These are phyloP conservation scores for Hypholoma sublateritium DNA, from an alignment of 768 basidiomycete species.

Conservation along the genomic window DNA sequence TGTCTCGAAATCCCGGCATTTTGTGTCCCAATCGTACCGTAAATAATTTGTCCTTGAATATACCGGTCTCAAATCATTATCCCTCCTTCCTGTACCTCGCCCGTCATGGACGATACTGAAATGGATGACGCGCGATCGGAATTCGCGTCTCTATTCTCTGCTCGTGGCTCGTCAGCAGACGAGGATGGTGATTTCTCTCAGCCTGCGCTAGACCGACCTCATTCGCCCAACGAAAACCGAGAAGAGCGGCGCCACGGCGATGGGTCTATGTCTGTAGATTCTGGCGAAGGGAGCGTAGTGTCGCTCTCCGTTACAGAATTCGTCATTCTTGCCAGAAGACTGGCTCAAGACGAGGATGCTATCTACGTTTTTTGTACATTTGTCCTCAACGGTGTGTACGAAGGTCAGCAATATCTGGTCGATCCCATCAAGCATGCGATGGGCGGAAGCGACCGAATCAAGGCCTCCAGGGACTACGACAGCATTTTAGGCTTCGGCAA, in stretches of 20 bases:
- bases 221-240: too few species aligned
- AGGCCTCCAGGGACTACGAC: slow-evolving; percentile 18
- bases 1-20: neutral
- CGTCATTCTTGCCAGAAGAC: neutral
- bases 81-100: neutral
- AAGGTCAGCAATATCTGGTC: slow-evolving; percentile 8
- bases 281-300: too few species aligned
- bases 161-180: too few species aligned
- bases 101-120: too few species aligned
- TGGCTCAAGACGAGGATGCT: neutral
- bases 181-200: too few species aligned
- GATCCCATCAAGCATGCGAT: slow-evolving; percentile 16
- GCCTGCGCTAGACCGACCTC: too few species aligned
- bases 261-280: too few species aligned
- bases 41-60: neutral
- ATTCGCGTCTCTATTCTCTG: too few species aligned
- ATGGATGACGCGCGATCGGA: too few species aligned
- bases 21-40: too few species aligned
- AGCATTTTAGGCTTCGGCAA: slow-evolving; percentile 20
- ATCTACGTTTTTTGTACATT: slow-evolving; percentile 11
- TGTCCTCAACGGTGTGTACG: slow-evolving; percentile 14
- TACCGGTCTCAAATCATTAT: neutral
- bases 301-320: neutral
- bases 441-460: neutral
- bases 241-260: too few species aligned